Percentiles rank a stretch among this genome's conserved stretches.
These are phyloP conservation scores for Candida frijolesensis DNA, from an alignment of 1,139 yeast genomes.

Conservation along the genomic window DNA sequence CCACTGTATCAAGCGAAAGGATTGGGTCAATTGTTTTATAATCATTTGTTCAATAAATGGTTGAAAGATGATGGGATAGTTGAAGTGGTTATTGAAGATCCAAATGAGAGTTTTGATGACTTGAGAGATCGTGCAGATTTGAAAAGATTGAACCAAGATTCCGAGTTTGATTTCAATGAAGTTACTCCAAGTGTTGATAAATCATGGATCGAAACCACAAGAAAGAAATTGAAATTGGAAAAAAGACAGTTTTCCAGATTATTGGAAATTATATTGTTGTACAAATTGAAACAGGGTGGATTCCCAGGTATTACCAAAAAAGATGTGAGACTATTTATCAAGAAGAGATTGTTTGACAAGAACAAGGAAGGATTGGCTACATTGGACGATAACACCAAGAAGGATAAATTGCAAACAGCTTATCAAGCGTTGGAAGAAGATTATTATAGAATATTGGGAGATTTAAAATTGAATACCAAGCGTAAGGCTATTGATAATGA, in stretches of 20 bases:
- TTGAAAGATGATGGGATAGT: slow-evolving; percentile 50
- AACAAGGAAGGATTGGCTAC: slow-evolving; percentile 77
- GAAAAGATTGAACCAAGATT: slow-evolving; percentile 40
- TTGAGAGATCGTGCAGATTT: slow-evolving; percentile 84
- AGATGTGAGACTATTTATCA: slow-evolving; percentile 62
- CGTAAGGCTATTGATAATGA: slow-evolving; percentile 8
- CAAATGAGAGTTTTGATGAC: slow-evolving; percentile 90
- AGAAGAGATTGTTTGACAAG: slow-evolving; percentile 70
- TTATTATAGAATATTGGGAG: slow-evolving; percentile 57
- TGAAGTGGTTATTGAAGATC: slow-evolving; percentile 92
- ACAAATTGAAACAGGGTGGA: slow-evolving; percentile 32
- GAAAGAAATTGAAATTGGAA: slow-evolving; percentile 60
- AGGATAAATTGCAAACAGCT: slow-evolving; percentile 76
- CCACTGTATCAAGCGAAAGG: slow-evolving; percentile 78
- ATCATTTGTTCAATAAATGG: slow-evolving; percentile 58
- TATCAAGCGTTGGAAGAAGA: slow-evolving; percentile 69
- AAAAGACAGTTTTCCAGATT: slow-evolving; percentile 77
- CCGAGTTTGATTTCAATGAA: slow-evolving; percentile 26
- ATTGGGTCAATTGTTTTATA: slow-evolving; percentile 71
- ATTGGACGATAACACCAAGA: slow-evolving; percentile 60
- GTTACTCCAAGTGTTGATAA: slow-evolving; percentile 28
- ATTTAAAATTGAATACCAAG: slow-evolving; percentile 27
- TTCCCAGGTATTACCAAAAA: slow-evolving; percentile 29
- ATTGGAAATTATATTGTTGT: slow-evolving; percentile 71
- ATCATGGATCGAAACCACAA: slow-evolving; percentile 46